phyloP scores from a whole-genome alignment of 352 stramenopile genomes.

The Pythium volutum region DNA sequence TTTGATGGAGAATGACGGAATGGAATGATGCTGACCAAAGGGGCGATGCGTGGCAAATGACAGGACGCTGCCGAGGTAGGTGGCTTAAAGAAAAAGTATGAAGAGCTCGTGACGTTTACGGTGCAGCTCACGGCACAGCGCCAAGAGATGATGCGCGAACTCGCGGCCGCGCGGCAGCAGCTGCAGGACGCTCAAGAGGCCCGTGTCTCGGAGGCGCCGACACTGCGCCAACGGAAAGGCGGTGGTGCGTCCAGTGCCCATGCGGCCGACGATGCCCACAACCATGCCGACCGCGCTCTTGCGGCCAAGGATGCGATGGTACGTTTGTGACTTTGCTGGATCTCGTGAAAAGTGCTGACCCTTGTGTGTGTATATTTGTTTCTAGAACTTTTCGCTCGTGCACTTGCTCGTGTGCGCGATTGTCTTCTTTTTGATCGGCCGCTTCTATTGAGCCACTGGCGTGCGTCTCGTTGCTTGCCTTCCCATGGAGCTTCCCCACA shows the following conservation, averaged over 20 bases:
- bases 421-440: conserved; percentile 88
- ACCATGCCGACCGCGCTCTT: conserved; percentile 24
- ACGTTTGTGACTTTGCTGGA: conserved; percentile 18
- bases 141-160: conserved; percentile 79
- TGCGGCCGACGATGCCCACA: conserved; percentile 32
- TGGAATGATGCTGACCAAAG: too few relatives aligned
- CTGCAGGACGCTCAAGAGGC: conserved; percentile 66
- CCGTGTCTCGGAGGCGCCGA: conserved; percentile 49
- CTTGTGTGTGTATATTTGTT: background rate
- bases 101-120: conserved; percentile 88
- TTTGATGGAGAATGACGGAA: background rate
- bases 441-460: conserved; percentile 59
- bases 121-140: conserved; percentile 85
- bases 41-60: too few relatives aligned
- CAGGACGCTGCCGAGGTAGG: conserved; percentile 63
- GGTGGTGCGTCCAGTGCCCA: conserved; percentile 11
- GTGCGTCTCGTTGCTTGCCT: background rate
- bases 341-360: background rate
- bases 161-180: conserved; percentile 64
- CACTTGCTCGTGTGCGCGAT: conserved; percentile 84
- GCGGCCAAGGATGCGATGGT: conserved; percentile 59
- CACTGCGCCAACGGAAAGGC: conserved; percentile 74
- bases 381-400: conserved; percentile 70
- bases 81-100: conserved; percentile 85
- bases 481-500: background rate